Evolutionary conservation across 139 green algal species (phyloP), one percentile per base, ranked within the genome.

Genomic region (Eudorina sp.): DNA sequence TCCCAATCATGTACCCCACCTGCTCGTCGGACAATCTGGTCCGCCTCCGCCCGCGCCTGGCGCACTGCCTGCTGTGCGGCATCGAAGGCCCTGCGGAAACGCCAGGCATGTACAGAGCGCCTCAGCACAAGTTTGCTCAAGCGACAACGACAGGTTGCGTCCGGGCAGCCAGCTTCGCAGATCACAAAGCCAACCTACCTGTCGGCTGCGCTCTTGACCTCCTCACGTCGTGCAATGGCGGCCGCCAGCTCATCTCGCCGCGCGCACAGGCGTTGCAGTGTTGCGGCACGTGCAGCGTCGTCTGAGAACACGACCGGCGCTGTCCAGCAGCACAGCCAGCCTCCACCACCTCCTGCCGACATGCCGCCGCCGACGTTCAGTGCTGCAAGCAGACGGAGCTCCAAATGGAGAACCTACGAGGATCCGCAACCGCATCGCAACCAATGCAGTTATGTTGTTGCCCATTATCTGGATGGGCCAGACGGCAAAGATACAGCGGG

Each of bases 261-360:
- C 43, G 66, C 66, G 21, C 46, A 90, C 41, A 94, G 86, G 48
- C 83, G 66, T 84, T 96, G 84, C 68, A 96, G 77, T 31, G 86
- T 75, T 2, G 79, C 89, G 85, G 92, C 94, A 29, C 90, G 90
- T n/a, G 92, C 87, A 1, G 89, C 88, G 72, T 97, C 89, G 73
- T 97, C 94, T 6, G 89, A 90, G 77, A 97, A 97, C 40, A 96
- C 80, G 69, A 97, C 91, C 23, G 73, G 58, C 36, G 86, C 89
- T 25, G 43, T 43, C 94, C 94, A 96, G 19, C 58, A 70, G n/a
- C 19, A 60, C 21, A 55, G 29, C 82, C 82, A 88, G 21, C n/a
- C 66, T 18, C 46, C 46, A 21, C 19, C 8, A 2, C 55, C 53
- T 21, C 53, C 53, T 1, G 36, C 25, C 25, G 53, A 40, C 7